phyloP scores from a whole-genome alignment of 768 basidiomycete species.

The Lactarius psammicola region DNA sequence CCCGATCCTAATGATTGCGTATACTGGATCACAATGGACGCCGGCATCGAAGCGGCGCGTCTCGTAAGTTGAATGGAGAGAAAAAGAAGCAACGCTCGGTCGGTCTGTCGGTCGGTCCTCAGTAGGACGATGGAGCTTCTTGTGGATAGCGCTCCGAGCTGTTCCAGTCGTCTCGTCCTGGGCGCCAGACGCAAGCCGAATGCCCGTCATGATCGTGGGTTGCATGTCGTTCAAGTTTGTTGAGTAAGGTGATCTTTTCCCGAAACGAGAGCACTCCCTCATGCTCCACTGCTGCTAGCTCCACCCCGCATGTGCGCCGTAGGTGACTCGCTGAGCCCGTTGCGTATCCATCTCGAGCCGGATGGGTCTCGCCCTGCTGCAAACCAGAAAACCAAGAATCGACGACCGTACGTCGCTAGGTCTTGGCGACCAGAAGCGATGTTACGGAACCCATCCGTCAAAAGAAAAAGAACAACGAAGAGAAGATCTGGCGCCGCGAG shows the following conservation, averaged over 20 bases:
- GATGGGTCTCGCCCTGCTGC: neutral
- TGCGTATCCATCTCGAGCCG: neutral
- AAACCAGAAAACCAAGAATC: neutral
- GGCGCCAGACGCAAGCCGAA: neutral
- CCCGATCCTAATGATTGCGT: neutral
- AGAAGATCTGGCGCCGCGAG: neutral
- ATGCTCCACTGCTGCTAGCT: neutral
- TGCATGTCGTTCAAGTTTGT: neutral
- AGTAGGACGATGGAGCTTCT: neutral
- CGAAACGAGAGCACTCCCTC: neutral
- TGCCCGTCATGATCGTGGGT: neutral
- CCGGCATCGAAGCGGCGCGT: neutral
- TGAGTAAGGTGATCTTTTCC: neutral
- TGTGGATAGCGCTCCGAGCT: neutral
- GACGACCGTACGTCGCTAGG: neutral
- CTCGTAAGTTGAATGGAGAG: neutral
- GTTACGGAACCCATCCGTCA: neutral
- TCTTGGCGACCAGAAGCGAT: neutral
- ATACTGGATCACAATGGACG: neutral
- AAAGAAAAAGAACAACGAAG: neutral
- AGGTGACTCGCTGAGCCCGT: neutral
- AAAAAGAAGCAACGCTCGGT: neutral
- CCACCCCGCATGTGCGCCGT: neutral
- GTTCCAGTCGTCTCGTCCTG: no score
- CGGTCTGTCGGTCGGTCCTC: neutral